A percentile compares a stretch with the other conserved stretches of the same genome.
Evolutionary conservation across 2,329 filamentous ascomycete genomes (phyloP).

Genomic region (Aspergillus sp.): DNA sequence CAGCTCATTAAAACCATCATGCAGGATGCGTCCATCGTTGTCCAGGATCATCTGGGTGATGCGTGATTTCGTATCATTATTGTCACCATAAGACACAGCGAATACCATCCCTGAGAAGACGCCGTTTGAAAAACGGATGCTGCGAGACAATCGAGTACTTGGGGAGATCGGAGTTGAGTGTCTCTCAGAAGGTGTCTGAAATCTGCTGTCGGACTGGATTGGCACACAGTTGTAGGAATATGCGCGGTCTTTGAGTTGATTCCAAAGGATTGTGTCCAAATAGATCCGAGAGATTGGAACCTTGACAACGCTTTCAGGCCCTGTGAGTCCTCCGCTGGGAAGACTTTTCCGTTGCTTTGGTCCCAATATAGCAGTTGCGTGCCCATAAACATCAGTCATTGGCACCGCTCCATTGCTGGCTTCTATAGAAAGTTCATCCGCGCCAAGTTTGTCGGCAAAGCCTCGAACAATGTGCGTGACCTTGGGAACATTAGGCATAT

Average conservation of each 20-base stretch:
- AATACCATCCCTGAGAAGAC: slow-evolving; percentile 84
- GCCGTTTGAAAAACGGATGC: slow-evolving; percentile 30
- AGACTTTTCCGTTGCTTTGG: slow-evolving; percentile 45
- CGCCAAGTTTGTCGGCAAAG: slow-evolving; percentile 37
- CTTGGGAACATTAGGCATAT: slow-evolving; percentile 43
- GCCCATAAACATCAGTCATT: slow-evolving; percentile 45
- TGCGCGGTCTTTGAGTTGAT: slow-evolving; percentile 42
- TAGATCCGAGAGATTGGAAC: slow-evolving; percentile 48
- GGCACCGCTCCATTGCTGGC: slow-evolving; percentile 24
- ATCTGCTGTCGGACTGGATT: slow-evolving; percentile 17
- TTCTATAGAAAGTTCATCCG: slow-evolving; percentile 25
- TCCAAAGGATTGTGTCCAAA: slow-evolving; percentile 48
- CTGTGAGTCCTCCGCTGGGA: slow-evolving; percentile 30
- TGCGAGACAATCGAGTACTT: slow-evolving; percentile 49
- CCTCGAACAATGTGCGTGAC: slow-evolving; percentile 44
- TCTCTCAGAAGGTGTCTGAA: slow-evolving; percentile 39
- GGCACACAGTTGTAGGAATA: slow-evolving; percentile 32
- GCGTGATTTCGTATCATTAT: slow-evolving; percentile 55
- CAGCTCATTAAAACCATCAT: slow-evolving; percentile 76
- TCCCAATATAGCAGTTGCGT: slow-evolving; percentile 41
- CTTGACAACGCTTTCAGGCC: slow-evolving; percentile 34
- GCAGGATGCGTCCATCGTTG: slow-evolving; percentile 71
- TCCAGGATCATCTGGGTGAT: slow-evolving; percentile 64
- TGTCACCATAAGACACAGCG: slow-evolving; percentile 70
- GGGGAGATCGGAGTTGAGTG: slow-evolving; percentile 48